Evolutionary conservation across 164 flowering plant species (phyloP), one percentile per base, ranked within the genome.

Genomic region (Umbilicus rupestris): DNA sequence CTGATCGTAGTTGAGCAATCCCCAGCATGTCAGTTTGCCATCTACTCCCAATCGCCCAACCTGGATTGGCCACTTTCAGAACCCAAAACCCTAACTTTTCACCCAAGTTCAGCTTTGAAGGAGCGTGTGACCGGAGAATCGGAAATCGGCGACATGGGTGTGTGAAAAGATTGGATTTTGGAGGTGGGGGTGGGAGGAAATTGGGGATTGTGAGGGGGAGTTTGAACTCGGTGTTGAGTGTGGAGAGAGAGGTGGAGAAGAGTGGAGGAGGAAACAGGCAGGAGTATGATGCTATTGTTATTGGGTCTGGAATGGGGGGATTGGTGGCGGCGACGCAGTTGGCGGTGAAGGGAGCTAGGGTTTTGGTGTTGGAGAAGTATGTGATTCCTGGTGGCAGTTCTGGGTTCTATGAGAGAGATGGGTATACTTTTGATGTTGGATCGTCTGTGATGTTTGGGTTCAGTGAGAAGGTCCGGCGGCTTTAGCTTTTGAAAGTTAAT

Each of bases 361-460:
- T 94, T 74, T 79, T 94, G 80, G 95, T 85, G 39, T 67, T 94
- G 78, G 99, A 94, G 84, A 94, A 94, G 85, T 94, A 94, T 75
- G 86, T 89, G 77, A 91, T 94, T 75, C 97, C 99, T 67, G 99
- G 99, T 45, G 99, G 99, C 57, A 94, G 99, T 78, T 89, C 95
- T 41, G 99, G 97, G 57, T 91, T 66, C 78, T 94, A 87, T 55
- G 66, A 86, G 83, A 85, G 85, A 66, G 90, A 89, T 78, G 99
- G 99, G 9, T 94, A 77, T 74, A 89, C 85, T 3, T 94, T 91
- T 71, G 99, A 91, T 77, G 97, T 94, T 65, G 96, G 99, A n/a
- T 91, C 99, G 30, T 94, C 99, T 2, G 99, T 94, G 24, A 91
- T 94, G 99, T 89, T 94, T 64, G 99, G 99, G n/a, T 88, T 87